phyloP scores from a whole-genome alignment of 163 green algal species.

The Smithsoniella earleae region DNA sequence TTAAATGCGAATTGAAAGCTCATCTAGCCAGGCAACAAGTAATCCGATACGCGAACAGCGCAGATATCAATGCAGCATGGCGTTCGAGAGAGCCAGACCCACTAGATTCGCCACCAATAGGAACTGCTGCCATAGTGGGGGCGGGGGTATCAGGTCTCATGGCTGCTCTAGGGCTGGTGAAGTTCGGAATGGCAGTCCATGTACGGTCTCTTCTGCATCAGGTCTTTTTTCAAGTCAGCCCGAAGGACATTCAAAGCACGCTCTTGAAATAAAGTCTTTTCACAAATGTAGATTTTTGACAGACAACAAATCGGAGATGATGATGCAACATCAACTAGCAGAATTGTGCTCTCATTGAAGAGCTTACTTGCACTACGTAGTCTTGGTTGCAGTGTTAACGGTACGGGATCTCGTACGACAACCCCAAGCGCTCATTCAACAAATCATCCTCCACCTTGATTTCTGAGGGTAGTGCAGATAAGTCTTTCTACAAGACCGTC shows the following conservation, averaged over 20 bases:
- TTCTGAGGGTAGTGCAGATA: not conserved
- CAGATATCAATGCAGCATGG: slow-evolving; percentile 3
- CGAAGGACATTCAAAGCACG: not conserved
- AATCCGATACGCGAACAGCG: too few relatives aligned
- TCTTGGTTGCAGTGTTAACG: slow-evolving; percentile 1
- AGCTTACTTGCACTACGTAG: not conserved
- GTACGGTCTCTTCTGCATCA: not conserved
- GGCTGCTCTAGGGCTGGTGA: not conserved
- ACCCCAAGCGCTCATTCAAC: not conserved
- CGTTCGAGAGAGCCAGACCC: not conserved
- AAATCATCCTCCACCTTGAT: not conserved
- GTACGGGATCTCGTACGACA: not conserved
- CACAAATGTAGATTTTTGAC: not conserved
- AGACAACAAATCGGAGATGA: not conserved
- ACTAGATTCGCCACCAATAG: not conserved
- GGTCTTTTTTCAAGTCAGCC: not conserved
- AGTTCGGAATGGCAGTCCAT: not conserved
- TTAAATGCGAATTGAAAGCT: too few relatives aligned
- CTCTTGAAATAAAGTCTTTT: not conserved
- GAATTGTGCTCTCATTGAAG: not conserved
- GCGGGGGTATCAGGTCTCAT: not conserved
- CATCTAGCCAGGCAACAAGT: too few relatives aligned
- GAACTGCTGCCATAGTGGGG: not conserved
- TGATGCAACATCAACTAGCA: not conserved
- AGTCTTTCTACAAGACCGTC: not conserved